These are phyloP conservation scores for Solanum gandarillasii DNA, from an alignment of 257 asterid genomes.

Conservation along the genomic window DNA sequence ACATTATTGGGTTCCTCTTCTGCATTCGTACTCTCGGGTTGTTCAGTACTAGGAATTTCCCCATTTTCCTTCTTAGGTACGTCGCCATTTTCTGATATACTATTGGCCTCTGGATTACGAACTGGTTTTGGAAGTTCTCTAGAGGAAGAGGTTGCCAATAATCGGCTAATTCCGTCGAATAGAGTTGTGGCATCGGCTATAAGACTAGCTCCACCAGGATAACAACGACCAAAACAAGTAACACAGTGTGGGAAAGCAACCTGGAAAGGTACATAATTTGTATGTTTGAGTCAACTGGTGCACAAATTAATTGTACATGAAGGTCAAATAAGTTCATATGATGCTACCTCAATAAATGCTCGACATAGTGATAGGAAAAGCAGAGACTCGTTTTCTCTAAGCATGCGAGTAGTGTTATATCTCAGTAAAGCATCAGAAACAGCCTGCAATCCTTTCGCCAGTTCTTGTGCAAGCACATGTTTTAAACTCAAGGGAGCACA, in stretches of 20 bases:
- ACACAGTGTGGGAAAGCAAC: slow-evolving; percentile 78
- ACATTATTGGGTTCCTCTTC: slow-evolving; percentile 21
- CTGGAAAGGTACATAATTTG: slow-evolving; percentile 19
- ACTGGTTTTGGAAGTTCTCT: slow-evolving; percentile 57
- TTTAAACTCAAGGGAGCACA: slow-evolving; percentile 87
- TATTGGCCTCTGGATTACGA: slow-evolving; percentile 27
- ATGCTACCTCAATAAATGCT: slow-evolving; percentile 69
- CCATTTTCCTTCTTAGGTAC: slow-evolving; percentile 47
- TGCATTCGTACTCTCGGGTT: slow-evolving; percentile 24
- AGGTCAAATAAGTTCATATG: neutral
- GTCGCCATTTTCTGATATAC: slow-evolving; percentile 49
- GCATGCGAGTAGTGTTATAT: slow-evolving; percentile 88
- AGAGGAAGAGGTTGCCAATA: slow-evolving; percentile 47
- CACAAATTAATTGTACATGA: neutral
- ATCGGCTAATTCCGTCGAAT: slow-evolving; percentile 56
- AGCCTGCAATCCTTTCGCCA: slow-evolving; percentile 45
- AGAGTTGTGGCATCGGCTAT: slow-evolving; percentile 60
- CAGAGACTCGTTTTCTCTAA: slow-evolving; percentile 57
- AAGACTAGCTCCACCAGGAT: slow-evolving; percentile 68
- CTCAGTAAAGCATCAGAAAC: slow-evolving; percentile 80
- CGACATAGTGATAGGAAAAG: slow-evolving; percentile 87
- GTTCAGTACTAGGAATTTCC: slow-evolving; percentile 20
- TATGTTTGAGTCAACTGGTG: neutral
- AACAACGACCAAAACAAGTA: slow-evolving; percentile 81
- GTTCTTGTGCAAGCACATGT: slow-evolving; percentile 41